Percentiles rank a stretch among this genome's conserved stretches.
Conservation (phyloP, 345 rosid species). For the Geranium brycei region DNA sequence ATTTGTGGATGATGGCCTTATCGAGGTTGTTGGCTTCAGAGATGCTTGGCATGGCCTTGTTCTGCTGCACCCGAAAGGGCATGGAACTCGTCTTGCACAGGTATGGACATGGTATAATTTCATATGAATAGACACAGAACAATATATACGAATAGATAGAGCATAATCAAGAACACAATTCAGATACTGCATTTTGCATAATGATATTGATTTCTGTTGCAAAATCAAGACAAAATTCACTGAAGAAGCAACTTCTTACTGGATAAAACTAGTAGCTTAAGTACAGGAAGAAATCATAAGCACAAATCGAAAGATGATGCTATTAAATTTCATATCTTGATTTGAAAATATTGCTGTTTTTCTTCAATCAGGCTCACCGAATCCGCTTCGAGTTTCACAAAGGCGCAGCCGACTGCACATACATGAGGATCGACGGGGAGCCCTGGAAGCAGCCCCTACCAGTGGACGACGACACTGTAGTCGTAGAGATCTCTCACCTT, state of each 20-base stretch:
- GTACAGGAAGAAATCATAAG: no score
- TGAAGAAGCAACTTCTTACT: no score
- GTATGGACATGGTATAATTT: slow-evolving; percentile 18
- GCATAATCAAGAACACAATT: no score
- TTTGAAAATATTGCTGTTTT: neutral
- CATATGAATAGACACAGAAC: no score
- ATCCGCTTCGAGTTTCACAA: slow-evolving; percentile 67
- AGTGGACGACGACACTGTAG: slow-evolving; percentile 53
- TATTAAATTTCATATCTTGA: no score
- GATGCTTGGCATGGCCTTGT: slow-evolving; percentile 97
- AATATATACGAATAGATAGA: no score
- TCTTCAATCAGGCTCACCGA: slow-evolving; percentile 39
- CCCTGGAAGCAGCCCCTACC: slow-evolving; percentile 90
- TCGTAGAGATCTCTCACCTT: slow-evolving; percentile 69
- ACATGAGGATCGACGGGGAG: slow-evolving; percentile 84
- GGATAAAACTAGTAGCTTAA: no score
- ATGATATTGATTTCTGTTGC: no score
- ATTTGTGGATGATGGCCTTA: slow-evolving; percentile 70
- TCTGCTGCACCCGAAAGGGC: slow-evolving; percentile 68
- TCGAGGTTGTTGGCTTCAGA: slow-evolving; percentile 83
- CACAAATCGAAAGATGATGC: no score
- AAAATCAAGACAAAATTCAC: no score
- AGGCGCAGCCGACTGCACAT: slow-evolving; percentile 59
- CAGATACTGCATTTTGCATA: no score
- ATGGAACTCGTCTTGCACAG: slow-evolving; percentile 90